A percentile compares a stretch with the other conserved stretches of the same genome.
phyloP scores from a whole-genome alignment of 176 grass and related monocot genomes.

The Melocanna baccifera region DNA sequence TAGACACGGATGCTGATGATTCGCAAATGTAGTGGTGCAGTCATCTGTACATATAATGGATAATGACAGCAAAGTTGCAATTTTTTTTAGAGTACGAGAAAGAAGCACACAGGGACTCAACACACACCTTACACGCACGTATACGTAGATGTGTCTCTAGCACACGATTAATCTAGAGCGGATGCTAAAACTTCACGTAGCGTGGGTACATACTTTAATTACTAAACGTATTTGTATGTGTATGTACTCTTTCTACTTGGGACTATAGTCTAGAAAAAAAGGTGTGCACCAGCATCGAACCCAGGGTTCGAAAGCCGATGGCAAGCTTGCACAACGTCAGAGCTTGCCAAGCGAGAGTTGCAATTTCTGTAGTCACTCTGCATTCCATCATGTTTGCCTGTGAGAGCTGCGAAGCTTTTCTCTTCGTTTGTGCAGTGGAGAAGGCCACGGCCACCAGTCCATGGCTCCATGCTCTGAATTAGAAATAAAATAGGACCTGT shows the following conservation, averaged over 20 bases:
- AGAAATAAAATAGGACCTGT: not conserved
- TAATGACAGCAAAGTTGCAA: not conserved
- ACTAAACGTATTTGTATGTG: too few species aligned
- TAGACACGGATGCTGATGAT: not conserved
- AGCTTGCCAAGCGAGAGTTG: not conserved
- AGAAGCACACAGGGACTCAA: too few species aligned
- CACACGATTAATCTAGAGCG: too few species aligned
- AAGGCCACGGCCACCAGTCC: not conserved
- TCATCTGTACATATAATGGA: conserved; percentile 12
- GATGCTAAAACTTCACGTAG: too few species aligned
- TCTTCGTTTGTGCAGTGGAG: not conserved
- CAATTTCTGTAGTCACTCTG: not conserved
- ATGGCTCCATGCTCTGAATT: not conserved
- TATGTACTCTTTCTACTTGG: too few species aligned
- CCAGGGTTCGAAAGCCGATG: too few species aligned
- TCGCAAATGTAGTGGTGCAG: not conserved
- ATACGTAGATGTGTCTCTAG: too few species aligned
- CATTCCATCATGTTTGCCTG: not conserved
- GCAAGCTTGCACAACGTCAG: too few species aligned
- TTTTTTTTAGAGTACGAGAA: not conserved
- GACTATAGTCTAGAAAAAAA: too few species aligned
- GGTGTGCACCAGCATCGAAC: too few species aligned
- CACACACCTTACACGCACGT: too few species aligned
- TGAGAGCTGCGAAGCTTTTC: not conserved
- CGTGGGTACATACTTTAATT: too few species aligned